A percentile compares a stretch with the other conserved stretches of the same genome.
Conservation (phyloP, 306 rosid species). For the Cicer arietinum region DNA sequence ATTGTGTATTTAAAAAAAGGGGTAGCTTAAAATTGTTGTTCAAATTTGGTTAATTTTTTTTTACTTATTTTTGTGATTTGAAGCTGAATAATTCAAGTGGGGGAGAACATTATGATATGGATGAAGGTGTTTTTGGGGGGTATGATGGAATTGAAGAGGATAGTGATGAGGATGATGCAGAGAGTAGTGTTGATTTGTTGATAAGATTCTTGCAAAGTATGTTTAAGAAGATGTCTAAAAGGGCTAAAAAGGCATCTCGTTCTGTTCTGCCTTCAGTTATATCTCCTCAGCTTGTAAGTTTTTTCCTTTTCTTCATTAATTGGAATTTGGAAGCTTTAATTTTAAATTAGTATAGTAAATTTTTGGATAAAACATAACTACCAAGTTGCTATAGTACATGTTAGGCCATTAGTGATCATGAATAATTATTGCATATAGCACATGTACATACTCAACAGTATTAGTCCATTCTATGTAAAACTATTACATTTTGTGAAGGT, state of each 20-base stretch:
- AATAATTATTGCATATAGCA: background rate
- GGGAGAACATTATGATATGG: constrained; percentile 53
- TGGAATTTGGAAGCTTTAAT: background rate
- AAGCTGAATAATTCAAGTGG: constrained; percentile 56
- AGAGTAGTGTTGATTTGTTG: constrained; percentile 74
- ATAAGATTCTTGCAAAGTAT: constrained; percentile 69
- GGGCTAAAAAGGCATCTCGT: constrained; percentile 75
- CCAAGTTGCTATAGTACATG: background rate
- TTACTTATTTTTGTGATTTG: constrained; percentile 22
- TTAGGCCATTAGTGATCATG: constrained; percentile 4
- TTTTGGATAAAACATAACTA: background rate
- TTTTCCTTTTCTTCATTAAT: constrained; percentile 1
- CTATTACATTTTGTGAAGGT: background rate
- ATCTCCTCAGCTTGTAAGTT: constrained; percentile 71
- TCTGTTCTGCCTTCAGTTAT: constrained; percentile 66
- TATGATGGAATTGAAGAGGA: constrained; percentile 59
- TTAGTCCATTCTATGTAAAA: background rate
- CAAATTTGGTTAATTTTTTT: background rate
- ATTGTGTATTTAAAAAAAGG: background rate
- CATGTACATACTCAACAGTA: background rate
- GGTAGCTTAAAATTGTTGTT: background rate
- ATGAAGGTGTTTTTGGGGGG: constrained; percentile 53
- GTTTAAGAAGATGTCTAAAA: constrained; percentile 68
- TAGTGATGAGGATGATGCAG: constrained; percentile 61
- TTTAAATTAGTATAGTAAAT: background rate